Conservation (phyloP, 306 rosid species). For the Geum urbanum region DNA sequence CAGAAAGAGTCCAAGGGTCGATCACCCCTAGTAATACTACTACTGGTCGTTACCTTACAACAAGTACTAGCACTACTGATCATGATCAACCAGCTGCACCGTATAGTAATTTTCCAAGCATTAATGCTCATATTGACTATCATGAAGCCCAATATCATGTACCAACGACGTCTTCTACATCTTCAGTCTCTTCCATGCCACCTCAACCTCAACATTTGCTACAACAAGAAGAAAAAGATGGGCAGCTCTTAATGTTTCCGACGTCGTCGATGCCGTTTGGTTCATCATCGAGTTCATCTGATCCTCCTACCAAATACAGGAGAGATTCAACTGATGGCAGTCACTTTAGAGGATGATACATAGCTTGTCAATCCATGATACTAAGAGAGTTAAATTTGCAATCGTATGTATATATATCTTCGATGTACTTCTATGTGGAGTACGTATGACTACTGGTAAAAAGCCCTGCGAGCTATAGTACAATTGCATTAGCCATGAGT, state of each 20-base stretch:
- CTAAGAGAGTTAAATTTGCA: not conserved
- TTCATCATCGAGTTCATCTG: conserved; percentile 34
- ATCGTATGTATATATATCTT: too few species aligned
- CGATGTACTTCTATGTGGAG: too few species aligned
- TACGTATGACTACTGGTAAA: too few species aligned
- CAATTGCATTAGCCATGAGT: too few species aligned
- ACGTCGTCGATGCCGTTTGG: conserved; percentile 35
- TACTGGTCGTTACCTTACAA: not conserved
- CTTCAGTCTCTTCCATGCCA: conserved; percentile 23
- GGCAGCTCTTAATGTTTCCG: conserved; percentile 19
- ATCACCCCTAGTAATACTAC: not conserved
- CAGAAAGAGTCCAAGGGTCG: conserved; percentile 60
- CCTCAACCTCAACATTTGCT: conserved; percentile 29
- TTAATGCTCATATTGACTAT: not conserved
- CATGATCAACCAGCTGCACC: not conserved
- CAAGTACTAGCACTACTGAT: not conserved
- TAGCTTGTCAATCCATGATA: not conserved
- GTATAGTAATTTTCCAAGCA: not conserved
- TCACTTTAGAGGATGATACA: conserved; percentile 9
- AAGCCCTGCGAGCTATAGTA: too few species aligned
- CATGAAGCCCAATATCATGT: not conserved
- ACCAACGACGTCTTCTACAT: conserved; percentile 18
- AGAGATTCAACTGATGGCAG: conserved; percentile 24
- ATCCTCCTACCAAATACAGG: conserved; percentile 30
- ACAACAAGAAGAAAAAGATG: not conserved